A percentile compares a stretch with the other conserved stretches of the same genome.
Conservation (phyloP, 2,329 filamentous ascomycete species). For the Exophiala bonariae region DNA sequence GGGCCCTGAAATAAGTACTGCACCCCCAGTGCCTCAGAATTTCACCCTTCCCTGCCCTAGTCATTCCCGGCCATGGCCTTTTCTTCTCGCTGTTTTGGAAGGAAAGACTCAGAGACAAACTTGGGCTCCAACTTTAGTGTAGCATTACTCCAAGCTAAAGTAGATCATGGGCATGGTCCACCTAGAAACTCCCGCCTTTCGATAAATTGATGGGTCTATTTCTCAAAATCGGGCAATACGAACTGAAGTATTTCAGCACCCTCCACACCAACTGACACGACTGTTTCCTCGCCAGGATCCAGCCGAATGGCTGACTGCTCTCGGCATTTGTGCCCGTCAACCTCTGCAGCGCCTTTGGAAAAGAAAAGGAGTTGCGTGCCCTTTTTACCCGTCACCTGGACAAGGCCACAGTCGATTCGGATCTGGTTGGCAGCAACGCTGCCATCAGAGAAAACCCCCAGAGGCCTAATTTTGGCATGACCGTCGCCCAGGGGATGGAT, state of each 20-base stretch:
- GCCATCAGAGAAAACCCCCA: not conserved
- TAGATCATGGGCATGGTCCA: too few species aligned
- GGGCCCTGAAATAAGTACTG: too few species aligned
- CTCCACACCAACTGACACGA: not conserved
- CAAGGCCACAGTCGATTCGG: not conserved
- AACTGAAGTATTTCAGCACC: not conserved
- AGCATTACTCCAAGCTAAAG: too few species aligned
- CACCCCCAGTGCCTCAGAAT: too few species aligned
- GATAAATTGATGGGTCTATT: too few species aligned
- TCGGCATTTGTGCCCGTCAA: not conserved
- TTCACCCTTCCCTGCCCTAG: too few species aligned
- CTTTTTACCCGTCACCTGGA: not conserved
- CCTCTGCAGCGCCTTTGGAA: not conserved
- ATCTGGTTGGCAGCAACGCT: not conserved
- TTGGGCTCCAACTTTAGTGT: too few species aligned
- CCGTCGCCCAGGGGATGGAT: not conserved
- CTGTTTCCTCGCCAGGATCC: not conserved
- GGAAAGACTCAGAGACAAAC: too few species aligned
- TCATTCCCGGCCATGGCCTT: too few species aligned
- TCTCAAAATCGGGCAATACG: not conserved
- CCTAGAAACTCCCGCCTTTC: too few species aligned
- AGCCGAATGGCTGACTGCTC: not conserved
- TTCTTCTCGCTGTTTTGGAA: too few species aligned
- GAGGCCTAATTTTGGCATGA: not conserved
- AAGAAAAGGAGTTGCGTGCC: not conserved